phyloP scores from a whole-genome alignment of 208 protist genomes.

The Porcisia hertigi region DNA sequence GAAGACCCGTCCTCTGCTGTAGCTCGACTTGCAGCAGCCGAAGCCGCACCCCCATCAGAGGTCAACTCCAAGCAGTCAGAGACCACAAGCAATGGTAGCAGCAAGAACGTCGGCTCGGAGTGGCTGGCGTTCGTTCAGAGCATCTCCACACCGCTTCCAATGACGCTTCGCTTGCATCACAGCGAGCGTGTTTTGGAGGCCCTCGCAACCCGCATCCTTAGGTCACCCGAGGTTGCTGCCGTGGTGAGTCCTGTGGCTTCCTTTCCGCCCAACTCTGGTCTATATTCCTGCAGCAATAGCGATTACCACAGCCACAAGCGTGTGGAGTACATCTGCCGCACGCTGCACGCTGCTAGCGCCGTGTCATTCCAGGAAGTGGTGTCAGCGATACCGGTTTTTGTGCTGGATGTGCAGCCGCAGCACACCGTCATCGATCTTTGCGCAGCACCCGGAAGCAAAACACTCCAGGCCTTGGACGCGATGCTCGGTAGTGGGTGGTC shows the following conservation, averaged over 20 bases:
- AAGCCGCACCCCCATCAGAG: background rate
- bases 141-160: slow-evolving; percentile 74
- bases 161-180: slow-evolving; percentile 84
- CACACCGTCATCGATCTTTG: slow-evolving; percentile 90
- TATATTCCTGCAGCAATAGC: slow-evolving; percentile 79
- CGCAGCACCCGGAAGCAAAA: slow-evolving; percentile 92
- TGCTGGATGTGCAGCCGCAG: slow-evolving; percentile 73
- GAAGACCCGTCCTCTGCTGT: slow-evolving; percentile 37
- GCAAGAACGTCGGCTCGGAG: slow-evolving; percentile 35
- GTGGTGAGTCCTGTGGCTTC: slow-evolving; percentile 44
- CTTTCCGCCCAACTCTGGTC: slow-evolving; percentile 29
- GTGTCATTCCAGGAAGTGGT: slow-evolving; percentile 92
- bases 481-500: slow-evolving; percentile 68
- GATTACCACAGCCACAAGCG: slow-evolving; percentile 73
- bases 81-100: background rate
- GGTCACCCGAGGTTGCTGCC: slow-evolving; percentile 19
- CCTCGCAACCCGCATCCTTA: slow-evolving; percentile 50
- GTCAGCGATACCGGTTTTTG: slow-evolving; percentile 79
- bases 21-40: slow-evolving; percentile 15
- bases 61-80: background rate
- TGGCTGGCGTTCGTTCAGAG: slow-evolving; percentile 64
- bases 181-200: slow-evolving; percentile 53
- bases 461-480: slow-evolving; percentile 84
- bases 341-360: slow-evolving; percentile 77
- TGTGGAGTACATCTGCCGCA: slow-evolving; percentile 81